These are phyloP conservation scores for Cladobotryum protrusum DNA, from an alignment of 2,329 filamentous ascomycete genomes.

Conservation along the genomic window DNA sequence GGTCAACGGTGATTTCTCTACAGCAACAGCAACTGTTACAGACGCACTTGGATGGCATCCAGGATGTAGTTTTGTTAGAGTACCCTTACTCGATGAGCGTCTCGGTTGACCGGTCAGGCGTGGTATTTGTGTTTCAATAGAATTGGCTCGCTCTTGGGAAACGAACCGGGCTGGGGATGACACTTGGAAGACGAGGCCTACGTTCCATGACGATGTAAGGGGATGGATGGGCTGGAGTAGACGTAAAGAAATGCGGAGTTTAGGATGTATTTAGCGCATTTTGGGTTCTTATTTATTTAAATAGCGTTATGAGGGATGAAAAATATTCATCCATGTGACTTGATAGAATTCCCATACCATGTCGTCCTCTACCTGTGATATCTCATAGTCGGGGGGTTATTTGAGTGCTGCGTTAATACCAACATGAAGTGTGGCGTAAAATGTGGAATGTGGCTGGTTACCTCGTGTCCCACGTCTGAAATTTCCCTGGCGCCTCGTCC, in stretches of 20 bases:
- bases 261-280: background rate
- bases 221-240: background rate
- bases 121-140: conserved; percentile 73
- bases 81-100: conserved; percentile 88
- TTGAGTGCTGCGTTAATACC: background rate
- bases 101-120: conserved; percentile 80
- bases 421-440: no score
- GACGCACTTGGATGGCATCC: conserved; percentile 80
- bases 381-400: no score
- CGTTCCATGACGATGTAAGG: background rate
- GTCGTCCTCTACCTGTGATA: no score
- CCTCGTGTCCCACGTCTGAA: conserved; percentile 14
- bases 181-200: background rate
- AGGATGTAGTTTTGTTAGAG: conserved; percentile 84
- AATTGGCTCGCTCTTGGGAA: background rate
- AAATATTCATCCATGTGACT: background rate
- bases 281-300: background rate
- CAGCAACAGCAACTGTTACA: conserved; percentile 83
- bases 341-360: no score
- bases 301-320: background rate
- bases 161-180: background rate
- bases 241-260: background rate
- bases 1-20: conserved; percentile 77
- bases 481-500: conserved; percentile 28
- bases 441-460: conserved; percentile 11